Base-by-base conservation (phyloP, 805 yeast genomes). In the Priceomyces castillae region DNA sequence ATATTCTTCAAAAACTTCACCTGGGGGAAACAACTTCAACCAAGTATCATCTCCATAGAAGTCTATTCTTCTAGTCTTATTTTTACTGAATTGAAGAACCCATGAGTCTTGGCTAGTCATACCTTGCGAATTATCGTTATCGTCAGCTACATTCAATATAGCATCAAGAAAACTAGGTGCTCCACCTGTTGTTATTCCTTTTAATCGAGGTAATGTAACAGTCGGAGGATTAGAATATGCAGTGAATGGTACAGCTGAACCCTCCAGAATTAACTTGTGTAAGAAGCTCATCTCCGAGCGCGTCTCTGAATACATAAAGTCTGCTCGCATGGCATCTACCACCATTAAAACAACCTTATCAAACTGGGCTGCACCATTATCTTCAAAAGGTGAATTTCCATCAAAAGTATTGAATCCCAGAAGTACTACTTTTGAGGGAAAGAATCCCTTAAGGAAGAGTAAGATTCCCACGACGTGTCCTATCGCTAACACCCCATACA, bases 11-110 rank as follows among this genome's bases (percentile, higher is more conserved):
- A 92, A 90, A 50, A 73, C 73, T 7, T 62, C 62, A 4, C 43
- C 51, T 5, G 58, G 58, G 0, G 97, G 96, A 52, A 90, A 94
- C 39, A 94, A 71, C 57, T 89, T 90, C 48, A 90, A 64, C 99
- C 99, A 94, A 1, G 99, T 94, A 59, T 94, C 99, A 63, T 94
- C 99, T 25, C 99, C 99, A 67, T 77, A 92, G 77, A 94, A 87
- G 57, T 90, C 85, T 22, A 94, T 68, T 16, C 57, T 70, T 58
- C 73, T 73, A 20, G 48, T 51, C 22, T 60, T 61, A 23, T 62
- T 62, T 18, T 49, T 40, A 19, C 51, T 47, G 64, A 90, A 72
- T 57, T 94, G 98, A 28, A 72, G 71, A 7, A 90, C 60, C 97
- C 97, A 90, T 22, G 94, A 85, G 59, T 94, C 99, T 49, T 85